Conservation (phyloP, 768 basidiomycete genomes). For the Trametes punicea region DNA sequence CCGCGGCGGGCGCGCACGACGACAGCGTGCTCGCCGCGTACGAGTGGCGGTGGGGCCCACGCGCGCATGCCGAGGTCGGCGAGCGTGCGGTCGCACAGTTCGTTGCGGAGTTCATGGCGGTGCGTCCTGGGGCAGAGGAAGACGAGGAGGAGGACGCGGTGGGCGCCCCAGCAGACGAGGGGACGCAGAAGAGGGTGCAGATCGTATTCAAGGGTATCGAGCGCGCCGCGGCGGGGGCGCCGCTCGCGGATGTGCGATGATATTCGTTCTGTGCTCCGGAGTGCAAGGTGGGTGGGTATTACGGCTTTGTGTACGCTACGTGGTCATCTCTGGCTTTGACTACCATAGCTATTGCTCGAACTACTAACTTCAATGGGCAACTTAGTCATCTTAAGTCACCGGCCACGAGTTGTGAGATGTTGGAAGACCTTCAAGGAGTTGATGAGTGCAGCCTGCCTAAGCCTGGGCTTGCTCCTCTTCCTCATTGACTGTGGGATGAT, state of each 20-base stretch:
- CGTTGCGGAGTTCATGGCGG: conserved; percentile 77
- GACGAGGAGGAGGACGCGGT: conserved; percentile 23
- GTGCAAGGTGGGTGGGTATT: no score
- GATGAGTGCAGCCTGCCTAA: no score
- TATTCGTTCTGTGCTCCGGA: no score
- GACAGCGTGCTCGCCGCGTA: conserved; percentile 39
- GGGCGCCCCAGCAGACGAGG: conserved; percentile 21
- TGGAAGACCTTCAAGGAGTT: no score
- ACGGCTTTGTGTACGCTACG: no score
- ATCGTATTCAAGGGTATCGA: conserved; percentile 55
- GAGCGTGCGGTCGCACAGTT: conserved; percentile 74
- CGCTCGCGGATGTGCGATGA: conserved; percentile 6
- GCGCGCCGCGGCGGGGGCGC: conserved; percentile 56
- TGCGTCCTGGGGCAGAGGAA: conserved; percentile 24
- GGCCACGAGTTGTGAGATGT: no score
- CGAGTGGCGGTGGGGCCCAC: conserved; percentile 87
- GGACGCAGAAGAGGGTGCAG: conserved; percentile 35
- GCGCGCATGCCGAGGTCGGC: conserved; percentile 79
- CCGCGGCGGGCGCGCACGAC: conserved; percentile 31
- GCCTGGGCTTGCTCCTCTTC: no score
- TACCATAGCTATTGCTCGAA: no score
- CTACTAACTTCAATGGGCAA: no score
- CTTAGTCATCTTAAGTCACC: no score
- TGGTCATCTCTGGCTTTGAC: no score
- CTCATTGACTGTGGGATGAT: no score